Evolutionary conservation across 2,329 filamentous ascomycete species (phyloP).

Genomic region (Ambrosiella beaveri): DNA sequence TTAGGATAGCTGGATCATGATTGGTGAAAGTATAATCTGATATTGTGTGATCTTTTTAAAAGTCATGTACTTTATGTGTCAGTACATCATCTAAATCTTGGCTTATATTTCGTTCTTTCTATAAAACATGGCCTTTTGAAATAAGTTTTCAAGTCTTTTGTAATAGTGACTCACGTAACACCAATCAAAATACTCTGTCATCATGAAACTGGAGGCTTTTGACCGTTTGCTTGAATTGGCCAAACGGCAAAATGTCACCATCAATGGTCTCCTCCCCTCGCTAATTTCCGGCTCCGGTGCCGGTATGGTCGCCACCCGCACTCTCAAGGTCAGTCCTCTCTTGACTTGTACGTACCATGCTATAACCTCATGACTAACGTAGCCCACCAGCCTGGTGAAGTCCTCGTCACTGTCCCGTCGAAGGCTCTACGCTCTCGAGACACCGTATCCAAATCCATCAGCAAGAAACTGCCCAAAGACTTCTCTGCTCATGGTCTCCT

Average conservation of each 20-base stretch:
- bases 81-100: too few species aligned
- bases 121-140: not conserved
- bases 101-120: too few species aligned
- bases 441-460: slow-evolving; percentile 37
- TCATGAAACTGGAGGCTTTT: slow-evolving; percentile 5
- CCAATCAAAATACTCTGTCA: too few species aligned
- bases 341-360: not conserved
- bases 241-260: slow-evolving; percentile 41
- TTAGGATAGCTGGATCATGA: too few species aligned
- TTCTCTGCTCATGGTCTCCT: slow-evolving; percentile 54
- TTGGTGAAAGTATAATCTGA: too few species aligned
- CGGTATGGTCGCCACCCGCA: slow-evolving; percentile 54
- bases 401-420: slow-evolving; percentile 48
- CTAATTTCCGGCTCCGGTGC: slow-evolving; percentile 56
- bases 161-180: too few species aligned
- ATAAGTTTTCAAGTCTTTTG: too few species aligned
- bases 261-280: slow-evolving; percentile 50
- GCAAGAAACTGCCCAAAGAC: slow-evolving; percentile 31
- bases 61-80: too few species aligned
- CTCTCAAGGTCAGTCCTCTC: slow-evolving; percentile 38
- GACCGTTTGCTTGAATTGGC: slow-evolving; percentile 53
- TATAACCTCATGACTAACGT: not conserved
- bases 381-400: slow-evolving; percentile 25
- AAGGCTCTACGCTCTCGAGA: slow-evolving; percentile 46
- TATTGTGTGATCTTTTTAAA: too few species aligned